A percentile compares a stretch with the other conserved stretches of the same genome.
Evolutionary conservation across 1,139 yeast genomes (phyloP).

Genomic region (Ashbya aceris): DNA sequence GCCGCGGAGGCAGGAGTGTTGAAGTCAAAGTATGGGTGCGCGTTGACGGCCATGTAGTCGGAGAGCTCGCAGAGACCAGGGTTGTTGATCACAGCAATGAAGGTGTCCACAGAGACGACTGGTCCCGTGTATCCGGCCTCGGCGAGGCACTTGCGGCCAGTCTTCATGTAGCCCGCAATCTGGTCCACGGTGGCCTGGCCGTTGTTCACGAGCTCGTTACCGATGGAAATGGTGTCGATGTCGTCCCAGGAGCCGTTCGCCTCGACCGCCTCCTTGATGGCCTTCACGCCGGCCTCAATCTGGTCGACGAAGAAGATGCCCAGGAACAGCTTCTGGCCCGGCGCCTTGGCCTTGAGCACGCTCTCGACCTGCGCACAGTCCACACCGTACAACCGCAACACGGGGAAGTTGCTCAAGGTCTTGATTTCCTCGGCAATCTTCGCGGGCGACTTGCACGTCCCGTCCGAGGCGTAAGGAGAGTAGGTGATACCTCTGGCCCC

Average conservation of each 20-base stretch:
- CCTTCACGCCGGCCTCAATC: constrained; percentile 42
- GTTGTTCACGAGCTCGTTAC: constrained; percentile 70
- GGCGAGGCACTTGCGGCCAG: constrained; percentile 52
- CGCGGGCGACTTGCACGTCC: constrained; percentile 59
- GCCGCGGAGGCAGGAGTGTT: constrained; percentile 54
- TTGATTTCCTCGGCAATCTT: constrained; percentile 55
- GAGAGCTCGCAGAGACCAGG: constrained; percentile 62
- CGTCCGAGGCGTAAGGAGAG: constrained; percentile 66
- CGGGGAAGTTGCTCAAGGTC: constrained; percentile 41
- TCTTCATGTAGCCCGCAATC: constrained; percentile 43
- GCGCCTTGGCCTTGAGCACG: constrained; percentile 54
- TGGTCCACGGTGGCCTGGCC: constrained; percentile 54
- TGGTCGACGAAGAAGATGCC: constrained; percentile 56
- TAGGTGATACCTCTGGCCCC: constrained; percentile 63
- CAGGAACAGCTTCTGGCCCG: constrained; percentile 56
- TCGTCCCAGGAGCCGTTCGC: constrained; percentile 59
- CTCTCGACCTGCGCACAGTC: constrained; percentile 72
- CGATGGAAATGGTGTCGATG: constrained; percentile 65
- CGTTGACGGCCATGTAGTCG: constrained; percentile 74
- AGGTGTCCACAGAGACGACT: constrained; percentile 72
- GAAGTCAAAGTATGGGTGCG: constrained; percentile 76
- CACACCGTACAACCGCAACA: constrained; percentile 74
- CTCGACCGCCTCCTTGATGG: constrained; percentile 47
- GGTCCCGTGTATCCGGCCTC: constrained; percentile 60
- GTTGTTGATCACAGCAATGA: constrained; percentile 62